Base-by-base conservation (phyloP, 192 early-diverging fungal species). In the Funneliformis mosseae region DNA sequence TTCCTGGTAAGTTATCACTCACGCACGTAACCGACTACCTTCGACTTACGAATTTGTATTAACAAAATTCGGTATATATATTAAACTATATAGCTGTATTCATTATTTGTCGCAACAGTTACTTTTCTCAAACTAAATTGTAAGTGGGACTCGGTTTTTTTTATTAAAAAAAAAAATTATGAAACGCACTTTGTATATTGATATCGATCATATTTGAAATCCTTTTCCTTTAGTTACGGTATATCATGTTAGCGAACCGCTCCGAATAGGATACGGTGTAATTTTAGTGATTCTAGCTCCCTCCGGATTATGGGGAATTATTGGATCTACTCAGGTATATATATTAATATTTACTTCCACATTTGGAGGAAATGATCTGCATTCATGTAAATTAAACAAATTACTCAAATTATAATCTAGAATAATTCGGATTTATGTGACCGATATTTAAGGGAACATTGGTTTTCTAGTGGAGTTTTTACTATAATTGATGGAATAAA, bases 261-360 rank as follows among this genome's bases (percentile, higher is more conserved):
- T 69, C 2, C 8, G 42, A 10, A 69, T 69, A 8, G 67, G 67
- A n/a, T 69, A 69, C 21, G 67, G 38, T n/a, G 18, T 69, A 39
- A 10, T 69, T 69, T 21, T 9, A 4, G 3, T 69, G 11, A 21
- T 69, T 38, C 9, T 69, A 1, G 67, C 67, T 12, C 67, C 67
- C 12, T 69, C 67, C 8, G 67, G 67, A 12, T n/a, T 69, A 69
- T 69, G 67, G 67, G 67, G 67, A 43, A 69, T 69, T 69, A 21
- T 69, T 69, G 67, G 67, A 69, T 33, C 67, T 10, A 69, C 18
- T n/a, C 38, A 41, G 63, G 63, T 64, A 64, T 28, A 25, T 10
- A 64, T 5, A 67, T 3, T 38, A 28, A 67, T 28, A 7, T 41
- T 42, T 42, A 69, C 41, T 69, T 69, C 3, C 12, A 69, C n/a